These are phyloP conservation scores for Solanum stenotomum DNA, from an alignment of 257 asterid species.

Conservation along the genomic window DNA sequence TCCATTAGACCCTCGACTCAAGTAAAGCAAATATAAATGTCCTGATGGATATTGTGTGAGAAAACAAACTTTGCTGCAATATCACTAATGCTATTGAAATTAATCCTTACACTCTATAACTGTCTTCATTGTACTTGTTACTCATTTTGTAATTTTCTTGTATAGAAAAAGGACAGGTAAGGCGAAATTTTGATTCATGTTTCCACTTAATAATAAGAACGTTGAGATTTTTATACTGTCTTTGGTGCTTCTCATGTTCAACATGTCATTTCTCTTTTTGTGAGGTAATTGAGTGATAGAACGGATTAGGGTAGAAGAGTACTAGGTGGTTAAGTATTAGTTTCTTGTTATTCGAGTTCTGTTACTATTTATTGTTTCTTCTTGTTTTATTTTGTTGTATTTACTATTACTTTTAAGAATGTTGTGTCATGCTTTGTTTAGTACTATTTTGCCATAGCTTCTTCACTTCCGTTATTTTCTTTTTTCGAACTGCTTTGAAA, in stretches of 20 bases:
- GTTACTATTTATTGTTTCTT: not conserved
- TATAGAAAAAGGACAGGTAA: constrained; percentile 44
- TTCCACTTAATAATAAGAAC: not conserved
- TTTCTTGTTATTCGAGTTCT: not conserved
- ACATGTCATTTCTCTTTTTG: not conserved
- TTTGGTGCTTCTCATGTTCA: not conserved
- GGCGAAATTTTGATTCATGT: constrained; percentile 8
- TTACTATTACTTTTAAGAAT: too few species aligned
- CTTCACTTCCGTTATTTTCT: too few species aligned
- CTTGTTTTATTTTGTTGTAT: not conserved
- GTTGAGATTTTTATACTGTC: not conserved
- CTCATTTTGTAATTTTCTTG: constrained; percentile 17
- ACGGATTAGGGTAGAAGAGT: not conserved
- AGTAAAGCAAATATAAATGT: not conserved
- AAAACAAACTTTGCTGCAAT: not conserved
- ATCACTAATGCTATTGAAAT: not conserved
- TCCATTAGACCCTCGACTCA: not conserved
- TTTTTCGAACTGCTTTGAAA: not conserved
- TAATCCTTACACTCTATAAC: not conserved
- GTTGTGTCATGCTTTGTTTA: not conserved
- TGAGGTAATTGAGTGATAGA: not conserved
- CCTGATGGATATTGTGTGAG: not conserved
- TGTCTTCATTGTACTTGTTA: constrained; percentile 1
- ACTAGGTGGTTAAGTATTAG: not conserved
- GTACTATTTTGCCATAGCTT: not conserved